Evolutionary conservation across 176 grass and related monocot species (phyloP).

Genomic region (Cocos nucifera): DNA sequence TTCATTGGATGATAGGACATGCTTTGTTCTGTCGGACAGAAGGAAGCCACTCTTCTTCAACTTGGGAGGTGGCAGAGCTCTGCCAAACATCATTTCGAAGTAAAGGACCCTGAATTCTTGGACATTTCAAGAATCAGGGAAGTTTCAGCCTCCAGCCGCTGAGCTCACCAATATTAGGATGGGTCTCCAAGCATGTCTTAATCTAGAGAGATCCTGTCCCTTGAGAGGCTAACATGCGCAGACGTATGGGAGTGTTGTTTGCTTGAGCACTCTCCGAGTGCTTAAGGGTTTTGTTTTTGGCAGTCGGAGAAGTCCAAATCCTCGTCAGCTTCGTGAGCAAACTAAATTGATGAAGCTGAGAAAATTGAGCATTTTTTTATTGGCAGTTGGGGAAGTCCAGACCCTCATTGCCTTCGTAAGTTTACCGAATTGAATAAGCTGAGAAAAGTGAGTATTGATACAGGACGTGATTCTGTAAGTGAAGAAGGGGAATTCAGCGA

Average conservation of each 20-base stretch:
- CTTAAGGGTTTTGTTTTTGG: slow-evolving; percentile 13
- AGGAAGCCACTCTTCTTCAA: too few relatives aligned
- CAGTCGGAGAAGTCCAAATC: slow-evolving; percentile 1
- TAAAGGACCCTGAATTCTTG: too few relatives aligned
- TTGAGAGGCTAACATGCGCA: slow-evolving; percentile 8
- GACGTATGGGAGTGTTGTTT: slow-evolving; percentile 13
- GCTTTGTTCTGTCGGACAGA: too few relatives aligned
- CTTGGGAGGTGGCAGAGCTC: too few relatives aligned
- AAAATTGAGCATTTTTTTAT: slow-evolving; percentile 6
- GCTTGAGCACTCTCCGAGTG: slow-evolving; percentile 9
- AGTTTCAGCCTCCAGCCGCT: slow-evolving; percentile 4
- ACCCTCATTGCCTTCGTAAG: slow-evolving; percentile 12
- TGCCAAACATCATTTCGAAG: too few relatives aligned
- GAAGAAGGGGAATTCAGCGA: slow-evolving; percentile 1
- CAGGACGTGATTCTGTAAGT: neutral
- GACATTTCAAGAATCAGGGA: slow-evolving; percentile 4
- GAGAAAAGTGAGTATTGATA: slow-evolving; percentile 13
- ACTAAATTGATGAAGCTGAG: too few relatives aligned
- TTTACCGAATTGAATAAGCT: neutral
- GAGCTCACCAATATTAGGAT: neutral
- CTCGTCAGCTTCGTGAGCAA: too few relatives aligned
- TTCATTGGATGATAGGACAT: too few relatives aligned
- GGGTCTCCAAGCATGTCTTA: slow-evolving; percentile 20
- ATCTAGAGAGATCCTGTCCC: slow-evolving; percentile 10
- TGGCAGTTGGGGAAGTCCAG: neutral